These are phyloP conservation scores for Urtica urens DNA, from an alignment of 306 rosid species.

Conservation along the genomic window DNA sequence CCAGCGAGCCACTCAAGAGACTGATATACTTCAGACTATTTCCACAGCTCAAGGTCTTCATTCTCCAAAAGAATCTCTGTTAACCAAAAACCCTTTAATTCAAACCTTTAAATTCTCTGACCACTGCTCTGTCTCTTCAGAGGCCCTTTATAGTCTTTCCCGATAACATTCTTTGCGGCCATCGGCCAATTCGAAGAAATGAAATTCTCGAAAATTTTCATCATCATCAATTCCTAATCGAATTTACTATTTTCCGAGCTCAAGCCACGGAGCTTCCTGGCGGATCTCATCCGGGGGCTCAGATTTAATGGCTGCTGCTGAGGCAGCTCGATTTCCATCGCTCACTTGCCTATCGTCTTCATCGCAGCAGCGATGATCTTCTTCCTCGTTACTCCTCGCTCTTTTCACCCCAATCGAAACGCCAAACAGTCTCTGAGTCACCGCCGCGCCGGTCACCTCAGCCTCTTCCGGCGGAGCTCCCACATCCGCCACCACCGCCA, in stretches of 20 bases:
- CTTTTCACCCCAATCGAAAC: constrained; percentile 76
- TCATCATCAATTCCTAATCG: constrained; percentile 1
- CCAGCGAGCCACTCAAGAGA: no score
- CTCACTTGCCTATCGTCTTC: constrained; percentile 11
- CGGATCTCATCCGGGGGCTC: constrained; percentile 54
- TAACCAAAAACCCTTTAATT: no score
- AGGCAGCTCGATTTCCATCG: constrained; percentile 5
- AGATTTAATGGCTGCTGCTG: constrained; percentile 25
- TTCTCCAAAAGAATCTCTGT: no score
- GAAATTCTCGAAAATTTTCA: background rate
- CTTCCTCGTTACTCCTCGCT: constrained; percentile 36
- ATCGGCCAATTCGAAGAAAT: background rate
- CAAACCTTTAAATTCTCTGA: no score
- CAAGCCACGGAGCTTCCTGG: constrained; percentile 44
- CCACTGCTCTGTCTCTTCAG: background rate
- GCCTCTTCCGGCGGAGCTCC: constrained; percentile 7
- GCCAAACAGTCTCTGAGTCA: constrained; percentile 60
- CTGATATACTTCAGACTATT: no score
- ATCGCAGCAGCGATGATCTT: constrained; percentile 23
- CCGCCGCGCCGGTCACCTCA: constrained; percentile 1
- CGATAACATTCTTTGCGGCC: background rate
- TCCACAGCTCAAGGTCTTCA: no score
- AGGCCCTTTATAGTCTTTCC: background rate
- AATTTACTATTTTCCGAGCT: constrained; percentile 31
- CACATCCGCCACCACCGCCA: background rate